Base-by-base conservation (phyloP, 768 basidiomycete species). In the Boletus eberwhitei region DNA sequence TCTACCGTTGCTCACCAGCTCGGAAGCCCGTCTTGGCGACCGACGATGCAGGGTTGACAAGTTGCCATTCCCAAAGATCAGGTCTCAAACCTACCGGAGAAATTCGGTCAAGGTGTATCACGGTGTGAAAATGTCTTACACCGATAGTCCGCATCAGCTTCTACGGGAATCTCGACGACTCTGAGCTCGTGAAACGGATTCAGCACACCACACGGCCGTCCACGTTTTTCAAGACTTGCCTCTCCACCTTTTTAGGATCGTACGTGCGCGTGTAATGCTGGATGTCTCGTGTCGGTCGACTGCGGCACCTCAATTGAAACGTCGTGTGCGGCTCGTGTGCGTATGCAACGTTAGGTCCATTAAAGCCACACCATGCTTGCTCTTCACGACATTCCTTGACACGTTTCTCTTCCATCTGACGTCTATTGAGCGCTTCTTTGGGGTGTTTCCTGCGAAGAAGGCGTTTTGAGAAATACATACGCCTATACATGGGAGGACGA, bases 221-320 rank as follows among this genome's bases (percentile, higher is more conserved):
- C 12, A 26, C 16, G 7, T 5, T 4, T 1, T n/a, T n/a, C 22
- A 12, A 47, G 17, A 64, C 79, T 49, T 57, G 82, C 88, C 86
- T 75, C 62, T 83, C 78, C 16, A 88, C 81, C 29, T 79, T 84
- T 34, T 69, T 74, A 1, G 74, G 60, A 11, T 76, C 65, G 19
- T 86, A 73, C 39, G 76, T 76, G 35, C 78, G 75, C 0, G 89
- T 90, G 61, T 77, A 85, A 21, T 91, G 90, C 59, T 90, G 89
- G 0, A 88, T 68, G 59, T 88, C 74, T 21, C 41, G 68, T 0
- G 80, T 79, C 5, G 68, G 66, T n/a, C 64, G 69, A 22, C 47
- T 62, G 46, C 88, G 76, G 13, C 80, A 83, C 46, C 60, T 63
- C 17, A 57, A 59, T 57, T 90, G 87, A 46, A 73, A 79, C 6